Percentiles rank a stretch among this genome's conserved stretches.
These are phyloP conservation scores for Macrolepiota dolichaula DNA, from an alignment of 768 basidiomycete species.

Conservation along the genomic window DNA sequence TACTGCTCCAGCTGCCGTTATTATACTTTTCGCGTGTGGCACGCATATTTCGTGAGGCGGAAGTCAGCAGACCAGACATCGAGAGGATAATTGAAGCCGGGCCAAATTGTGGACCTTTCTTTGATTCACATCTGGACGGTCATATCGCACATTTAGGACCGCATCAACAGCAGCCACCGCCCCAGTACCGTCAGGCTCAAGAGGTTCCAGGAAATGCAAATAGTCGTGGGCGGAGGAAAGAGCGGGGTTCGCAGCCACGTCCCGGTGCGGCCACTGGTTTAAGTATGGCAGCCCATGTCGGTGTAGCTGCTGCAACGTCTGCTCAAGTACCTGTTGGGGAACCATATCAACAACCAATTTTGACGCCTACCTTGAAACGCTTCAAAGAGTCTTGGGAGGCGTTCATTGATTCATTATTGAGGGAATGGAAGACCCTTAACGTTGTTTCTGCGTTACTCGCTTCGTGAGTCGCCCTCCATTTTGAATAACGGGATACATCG, in stretches of 20 bases:
- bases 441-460: conserved; percentile 63
- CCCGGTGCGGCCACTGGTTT: background rate
- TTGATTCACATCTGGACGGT: conserved; percentile 1
- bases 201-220: background rate
- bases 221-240: background rate
- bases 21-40: conserved; percentile 80
- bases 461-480: conserved; percentile 28
- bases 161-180: background rate
- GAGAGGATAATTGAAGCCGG: conserved; percentile 43
- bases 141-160: background rate
- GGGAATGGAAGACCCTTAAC: conserved; percentile 76
- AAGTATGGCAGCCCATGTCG: background rate
- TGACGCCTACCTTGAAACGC: conserved; percentile 59
- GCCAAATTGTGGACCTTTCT: conserved; percentile 15
- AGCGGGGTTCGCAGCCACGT: background rate
- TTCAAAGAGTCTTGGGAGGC: conserved; percentile 71
- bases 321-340: conserved; percentile 35
- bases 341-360: conserved; percentile 49
- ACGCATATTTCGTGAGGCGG: conserved; percentile 72
- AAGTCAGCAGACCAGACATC: conserved; percentile 73
- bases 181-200: background rate
- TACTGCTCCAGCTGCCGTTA: conserved; percentile 68
- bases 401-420: conserved; percentile 64
- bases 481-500: background rate
- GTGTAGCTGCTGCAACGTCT: conserved; percentile 16